Evolutionary conservation across 176 grass and related monocot genomes (phyloP).

Genomic region (Alloteropsis semialata): DNA sequence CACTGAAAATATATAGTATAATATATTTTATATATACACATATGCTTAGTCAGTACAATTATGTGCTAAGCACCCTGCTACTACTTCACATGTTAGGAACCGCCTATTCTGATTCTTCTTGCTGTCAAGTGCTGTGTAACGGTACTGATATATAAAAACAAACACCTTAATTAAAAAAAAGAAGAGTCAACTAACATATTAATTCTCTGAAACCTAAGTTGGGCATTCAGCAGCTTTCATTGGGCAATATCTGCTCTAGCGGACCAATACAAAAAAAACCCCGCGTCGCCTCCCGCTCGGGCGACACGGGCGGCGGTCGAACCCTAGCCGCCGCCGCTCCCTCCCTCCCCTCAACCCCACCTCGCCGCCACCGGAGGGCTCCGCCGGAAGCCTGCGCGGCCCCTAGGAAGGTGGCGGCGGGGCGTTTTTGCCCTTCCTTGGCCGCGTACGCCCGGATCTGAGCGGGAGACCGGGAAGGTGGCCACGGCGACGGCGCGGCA

Average conservation of each 20-base stretch:
- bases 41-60: slow-evolving; percentile 22
- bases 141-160: neutral
- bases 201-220: slow-evolving; percentile 21
- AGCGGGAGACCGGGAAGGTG: too few relatives aligned
- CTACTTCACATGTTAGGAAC: slow-evolving; percentile 23
- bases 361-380: too few relatives aligned
- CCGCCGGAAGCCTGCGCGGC: too few relatives aligned
- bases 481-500: too few relatives aligned
- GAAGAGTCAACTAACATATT: slow-evolving; percentile 14
- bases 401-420: too few relatives aligned
- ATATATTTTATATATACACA: neutral
- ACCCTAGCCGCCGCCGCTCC: too few relatives aligned
- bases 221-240: slow-evolving; percentile 30
- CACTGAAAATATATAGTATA: neutral
- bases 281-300: too few relatives aligned
- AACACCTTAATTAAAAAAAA: slow-evolving; percentile 16
- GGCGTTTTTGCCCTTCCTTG: too few relatives aligned
- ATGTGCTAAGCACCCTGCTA: neutral
- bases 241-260: slow-evolving; percentile 26
- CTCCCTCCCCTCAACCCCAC: too few relatives aligned
- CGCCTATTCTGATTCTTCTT: slow-evolving; percentile 15
- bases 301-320: too few relatives aligned
- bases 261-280: too few relatives aligned
- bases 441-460: too few relatives aligned
- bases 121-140: slow-evolving; percentile 15